phyloP scores from a whole-genome alignment of 202 grass and related monocot genomes.

The Panicum virgatum region DNA sequence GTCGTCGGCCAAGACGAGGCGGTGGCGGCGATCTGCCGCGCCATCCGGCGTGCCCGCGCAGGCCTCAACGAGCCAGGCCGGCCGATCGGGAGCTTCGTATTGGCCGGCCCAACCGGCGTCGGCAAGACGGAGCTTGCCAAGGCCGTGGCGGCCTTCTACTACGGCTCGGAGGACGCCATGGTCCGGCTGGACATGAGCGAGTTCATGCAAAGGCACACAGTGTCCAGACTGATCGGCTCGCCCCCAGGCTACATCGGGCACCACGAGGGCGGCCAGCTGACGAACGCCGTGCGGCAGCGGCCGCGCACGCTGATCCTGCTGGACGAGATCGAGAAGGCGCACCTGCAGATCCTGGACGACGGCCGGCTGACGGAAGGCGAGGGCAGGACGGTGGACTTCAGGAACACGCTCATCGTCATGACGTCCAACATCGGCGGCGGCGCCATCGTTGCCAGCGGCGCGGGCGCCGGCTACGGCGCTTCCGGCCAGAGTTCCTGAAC shows the following conservation, averaged over 20 bases:
- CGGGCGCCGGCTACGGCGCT: too few relatives aligned
- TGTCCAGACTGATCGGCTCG: constrained; percentile 47
- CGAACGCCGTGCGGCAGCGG: constrained; percentile 53
- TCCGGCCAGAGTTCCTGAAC: constrained; percentile 9
- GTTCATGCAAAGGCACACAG: constrained; percentile 43
- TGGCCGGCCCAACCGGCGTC: constrained; percentile 61
- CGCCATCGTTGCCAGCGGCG: background rate
- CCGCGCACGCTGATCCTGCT: constrained; percentile 56
- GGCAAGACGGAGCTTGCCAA: constrained; percentile 73
- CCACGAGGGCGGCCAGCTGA: constrained; percentile 58
- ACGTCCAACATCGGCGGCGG: background rate
- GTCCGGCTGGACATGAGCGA: constrained; percentile 72
- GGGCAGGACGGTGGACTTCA: background rate
- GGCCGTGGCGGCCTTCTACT: constrained; percentile 45
- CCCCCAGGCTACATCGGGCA: constrained; percentile 52
- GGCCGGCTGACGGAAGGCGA: background rate
- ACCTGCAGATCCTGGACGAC: constrained; percentile 13
- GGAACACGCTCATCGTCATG: constrained; percentile 16
- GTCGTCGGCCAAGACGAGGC: constrained; percentile 13
- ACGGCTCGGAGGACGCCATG: constrained; percentile 55
- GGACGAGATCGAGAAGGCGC: constrained; percentile 63
- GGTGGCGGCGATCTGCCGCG: constrained; percentile 47
- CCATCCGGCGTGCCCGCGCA: constrained; percentile 45
- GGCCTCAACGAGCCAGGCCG: constrained; percentile 51
- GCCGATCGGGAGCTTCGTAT: constrained; percentile 67